Percentiles rank a stretch among this genome's conserved stretches.
phyloP scores from a whole-genome alignment of 148 eudicot species.

The Silene conica region DNA sequence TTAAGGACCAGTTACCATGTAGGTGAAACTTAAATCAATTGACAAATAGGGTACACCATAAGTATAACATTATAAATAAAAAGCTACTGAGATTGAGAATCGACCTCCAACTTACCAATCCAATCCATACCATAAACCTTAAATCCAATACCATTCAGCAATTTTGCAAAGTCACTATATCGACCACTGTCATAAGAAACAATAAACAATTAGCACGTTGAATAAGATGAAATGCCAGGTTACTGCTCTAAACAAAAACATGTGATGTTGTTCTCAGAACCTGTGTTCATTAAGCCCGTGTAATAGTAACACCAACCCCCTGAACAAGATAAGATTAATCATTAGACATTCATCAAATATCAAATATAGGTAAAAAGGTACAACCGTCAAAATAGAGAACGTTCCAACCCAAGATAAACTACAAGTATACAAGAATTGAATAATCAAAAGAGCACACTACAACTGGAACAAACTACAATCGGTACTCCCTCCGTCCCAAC shows the following conservation, averaged over 20 bases:
- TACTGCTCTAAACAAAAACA: not conserved
- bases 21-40: too few species aligned
- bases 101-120: conserved; percentile 47
- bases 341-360: not conserved
- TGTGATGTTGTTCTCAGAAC: conserved; percentile 26
- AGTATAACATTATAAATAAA: not conserved
- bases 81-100: not conserved
- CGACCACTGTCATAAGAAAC: conserved; percentile 45
- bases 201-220: not conserved
- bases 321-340: conserved; percentile 21
- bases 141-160: conserved; percentile 51
- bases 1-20: not conserved
- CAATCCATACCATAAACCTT: conserved; percentile 79
- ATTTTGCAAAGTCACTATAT: conserved; percentile 57
- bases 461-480: too few species aligned
- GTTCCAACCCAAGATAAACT: not conserved
- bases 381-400: not conserved
- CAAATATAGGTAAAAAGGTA: not conserved
- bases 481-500: too few species aligned
- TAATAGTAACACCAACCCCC: conserved; percentile 55
- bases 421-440: not conserved
- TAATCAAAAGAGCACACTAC: too few species aligned
- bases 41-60: too few species aligned
- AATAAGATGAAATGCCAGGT: not conserved
- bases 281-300: conserved; percentile 81